These are phyloP conservation scores for Scedosporium apiospermum DNA, from an alignment of 2,329 filamentous ascomycete genomes.

Conservation along the genomic window DNA sequence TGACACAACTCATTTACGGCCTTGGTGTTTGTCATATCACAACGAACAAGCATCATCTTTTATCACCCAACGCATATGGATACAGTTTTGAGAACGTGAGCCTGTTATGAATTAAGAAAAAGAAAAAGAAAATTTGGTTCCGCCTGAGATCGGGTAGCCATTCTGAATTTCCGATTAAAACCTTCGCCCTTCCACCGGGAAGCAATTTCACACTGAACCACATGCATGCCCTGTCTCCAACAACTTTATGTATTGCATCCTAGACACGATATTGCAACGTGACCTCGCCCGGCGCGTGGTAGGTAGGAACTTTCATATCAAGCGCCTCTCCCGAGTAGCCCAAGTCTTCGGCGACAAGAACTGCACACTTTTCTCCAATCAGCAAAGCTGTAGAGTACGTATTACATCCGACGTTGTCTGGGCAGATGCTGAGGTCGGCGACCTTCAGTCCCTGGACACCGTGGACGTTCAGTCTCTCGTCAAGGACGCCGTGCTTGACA, in stretches of 20 bases:
- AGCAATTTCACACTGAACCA: too few relatives aligned
- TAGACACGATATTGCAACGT: constrained; percentile 30
- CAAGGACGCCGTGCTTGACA: constrained; percentile 69
- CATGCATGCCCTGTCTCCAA: too few relatives aligned
- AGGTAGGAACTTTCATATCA: constrained; percentile 66
- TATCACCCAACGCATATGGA: too few relatives aligned
- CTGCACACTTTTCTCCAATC: constrained; percentile 51
- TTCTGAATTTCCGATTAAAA: too few relatives aligned
- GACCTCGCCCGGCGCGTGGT: constrained; percentile 45
- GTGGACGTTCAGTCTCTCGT: constrained; percentile 59
- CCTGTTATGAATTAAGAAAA: too few relatives aligned
- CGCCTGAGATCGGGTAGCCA: too few relatives aligned
- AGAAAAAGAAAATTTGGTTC: too few relatives aligned
- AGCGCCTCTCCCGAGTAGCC: constrained; percentile 64
- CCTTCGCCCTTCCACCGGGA: too few relatives aligned
- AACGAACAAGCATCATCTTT: too few relatives aligned
- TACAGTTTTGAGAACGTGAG: too few relatives aligned
- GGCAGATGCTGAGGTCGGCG: constrained; percentile 29
- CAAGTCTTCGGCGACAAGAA: constrained; percentile 62
- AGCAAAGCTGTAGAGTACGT: constrained; percentile 36
- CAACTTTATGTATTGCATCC: constrained; percentile 2
- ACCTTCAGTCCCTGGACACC: constrained; percentile 28
- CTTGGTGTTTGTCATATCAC: too few relatives aligned
- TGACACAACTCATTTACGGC: too few relatives aligned
- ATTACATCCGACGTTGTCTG: constrained; percentile 29